A percentile compares a stretch with the other conserved stretches of the same genome.
Evolutionary conservation across 768 basidiomycete species (phyloP).

Genomic region (Dacryopinax primogenitus): DNA sequence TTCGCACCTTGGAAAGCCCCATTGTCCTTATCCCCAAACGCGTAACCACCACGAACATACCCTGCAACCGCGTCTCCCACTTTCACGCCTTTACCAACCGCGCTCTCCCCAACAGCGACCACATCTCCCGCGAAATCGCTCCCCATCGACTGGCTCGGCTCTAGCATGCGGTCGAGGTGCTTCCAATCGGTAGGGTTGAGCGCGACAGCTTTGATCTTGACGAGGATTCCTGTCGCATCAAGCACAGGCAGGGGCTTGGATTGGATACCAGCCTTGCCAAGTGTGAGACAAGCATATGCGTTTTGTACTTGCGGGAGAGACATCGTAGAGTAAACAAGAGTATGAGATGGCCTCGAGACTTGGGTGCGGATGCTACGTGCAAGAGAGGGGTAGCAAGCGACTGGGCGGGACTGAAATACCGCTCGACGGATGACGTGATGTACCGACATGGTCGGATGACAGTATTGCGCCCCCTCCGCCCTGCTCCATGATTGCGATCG

Average conservation of each 20-base stretch:
- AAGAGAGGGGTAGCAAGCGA: too few species aligned
- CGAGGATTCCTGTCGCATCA: constrained; percentile 9
- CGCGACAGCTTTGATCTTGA: constrained; percentile 12
- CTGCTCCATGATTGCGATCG: too few species aligned
- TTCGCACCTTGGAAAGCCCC: constrained; percentile 19
- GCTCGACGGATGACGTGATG: too few species aligned
- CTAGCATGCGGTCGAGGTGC: constrained; percentile 17
- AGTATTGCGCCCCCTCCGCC: too few species aligned
- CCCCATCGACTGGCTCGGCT: constrained; percentile 16
- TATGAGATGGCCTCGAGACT: background rate
- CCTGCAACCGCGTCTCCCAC: constrained; percentile 20
- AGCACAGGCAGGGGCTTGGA: constrained; percentile 12
- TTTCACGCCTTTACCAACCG: constrained; percentile 15
- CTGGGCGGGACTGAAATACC: too few species aligned
- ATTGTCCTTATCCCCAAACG: constrained; percentile 13
- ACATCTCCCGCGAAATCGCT: constrained; percentile 20
- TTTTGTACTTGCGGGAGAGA: constrained; percentile 4
- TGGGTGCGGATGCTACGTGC: too few species aligned
- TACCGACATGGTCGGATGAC: too few species aligned
- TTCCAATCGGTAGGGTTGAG: constrained; percentile 20
- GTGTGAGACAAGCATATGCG: constrained; percentile 10
- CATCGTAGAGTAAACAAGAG: background rate
- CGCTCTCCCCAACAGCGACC: constrained; percentile 17
- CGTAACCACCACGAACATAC: constrained; percentile 15
- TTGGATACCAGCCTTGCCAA: constrained; percentile 11